Conservation (phyloP, 2,329 filamentous ascomycete genomes). For the Lithohypha guttulata region DNA sequence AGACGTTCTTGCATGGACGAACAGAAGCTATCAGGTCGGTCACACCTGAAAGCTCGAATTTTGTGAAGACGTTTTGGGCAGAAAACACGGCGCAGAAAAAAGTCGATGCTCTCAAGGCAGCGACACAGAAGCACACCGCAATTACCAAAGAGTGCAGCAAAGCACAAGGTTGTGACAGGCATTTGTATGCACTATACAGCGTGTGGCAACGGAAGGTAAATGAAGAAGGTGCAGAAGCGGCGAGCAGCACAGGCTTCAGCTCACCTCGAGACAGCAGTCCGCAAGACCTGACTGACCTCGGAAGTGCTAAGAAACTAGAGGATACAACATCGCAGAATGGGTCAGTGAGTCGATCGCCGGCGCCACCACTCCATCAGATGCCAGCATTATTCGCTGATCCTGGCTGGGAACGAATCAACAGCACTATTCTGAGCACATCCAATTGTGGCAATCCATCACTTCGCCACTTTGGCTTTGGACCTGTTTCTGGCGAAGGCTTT, state of each 20-base stretch:
- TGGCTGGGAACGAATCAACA: conserved; percentile 94
- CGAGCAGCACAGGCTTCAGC: conserved; percentile 41
- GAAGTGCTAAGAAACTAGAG: conserved; percentile 21
- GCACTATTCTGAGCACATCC: conserved; percentile 87
- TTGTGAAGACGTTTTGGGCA: conserved; percentile 89
- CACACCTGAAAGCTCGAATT: conserved; percentile 63
- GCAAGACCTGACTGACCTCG: conserved; percentile 23
- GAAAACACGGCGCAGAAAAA: conserved; percentile 76
- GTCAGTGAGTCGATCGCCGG: conserved; percentile 27
- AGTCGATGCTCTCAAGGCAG: conserved; percentile 71
- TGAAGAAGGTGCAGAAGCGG: conserved; percentile 48
- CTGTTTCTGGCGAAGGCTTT: conserved; percentile 85
- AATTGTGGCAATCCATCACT: conserved; percentile 96
- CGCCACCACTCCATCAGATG: conserved; percentile 38
- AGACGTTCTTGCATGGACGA: conserved; percentile 80
- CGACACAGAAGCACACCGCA: conserved; percentile 69
- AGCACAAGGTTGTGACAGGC: conserved; percentile 80
- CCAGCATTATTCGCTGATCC: conserved; percentile 76
- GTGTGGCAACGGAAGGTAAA: conserved; percentile 88
- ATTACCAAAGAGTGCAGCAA: conserved; percentile 79
- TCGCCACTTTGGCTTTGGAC: conserved; percentile 92
- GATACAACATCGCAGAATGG: conserved; percentile 29
- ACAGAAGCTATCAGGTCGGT: conserved; percentile 89
- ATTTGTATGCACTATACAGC: conserved; percentile 86
- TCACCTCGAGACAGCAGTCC: conserved; percentile 57